A percentile compares a stretch with the other conserved stretches of the same genome.
These are phyloP conservation scores for Inonotus hispidus DNA, from an alignment of 1,284 basidiomycete species.

Conservation along the genomic window DNA sequence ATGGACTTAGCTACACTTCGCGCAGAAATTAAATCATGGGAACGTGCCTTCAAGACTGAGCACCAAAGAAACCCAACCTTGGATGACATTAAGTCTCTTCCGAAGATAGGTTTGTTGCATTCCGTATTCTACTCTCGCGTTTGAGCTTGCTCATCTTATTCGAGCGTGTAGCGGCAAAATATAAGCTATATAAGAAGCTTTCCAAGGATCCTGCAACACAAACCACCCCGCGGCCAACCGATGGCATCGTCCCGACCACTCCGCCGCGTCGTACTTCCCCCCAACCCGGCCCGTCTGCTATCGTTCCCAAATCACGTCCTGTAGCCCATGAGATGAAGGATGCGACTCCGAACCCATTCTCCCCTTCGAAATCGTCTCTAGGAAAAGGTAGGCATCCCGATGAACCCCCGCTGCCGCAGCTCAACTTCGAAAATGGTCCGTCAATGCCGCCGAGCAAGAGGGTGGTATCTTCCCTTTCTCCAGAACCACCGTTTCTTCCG, in stretches of 20 bases:
- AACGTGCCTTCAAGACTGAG: slow-evolving; percentile 60
- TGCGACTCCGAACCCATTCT: slow-evolving; percentile 67
- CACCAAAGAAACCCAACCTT: slow-evolving; percentile 65
- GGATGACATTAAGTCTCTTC: slow-evolving; percentile 70
- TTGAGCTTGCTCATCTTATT: slow-evolving; percentile 22
- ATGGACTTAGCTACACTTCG: slow-evolving; percentile 53
- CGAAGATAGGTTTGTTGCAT: slow-evolving; percentile 58
- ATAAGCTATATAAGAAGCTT: slow-evolving; percentile 77
- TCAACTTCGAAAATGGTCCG: slow-evolving; percentile 34
- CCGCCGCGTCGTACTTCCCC: slow-evolving; percentile 32
- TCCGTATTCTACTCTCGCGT: slow-evolving; percentile 15
- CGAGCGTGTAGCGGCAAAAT: slow-evolving; percentile 60
- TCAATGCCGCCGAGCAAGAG: slow-evolving; percentile 52
- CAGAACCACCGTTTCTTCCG: slow-evolving; percentile 32
- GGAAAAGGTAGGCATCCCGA: slow-evolving; percentile 23
- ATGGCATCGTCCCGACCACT: slow-evolving; percentile 27
- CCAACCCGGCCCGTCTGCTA: slow-evolving; percentile 31
- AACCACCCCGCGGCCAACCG: not conserved
- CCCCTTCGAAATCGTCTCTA: slow-evolving; percentile 57
- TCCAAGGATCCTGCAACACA: slow-evolving; percentile 40
- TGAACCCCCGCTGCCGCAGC: not conserved
- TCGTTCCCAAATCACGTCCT: slow-evolving; percentile 43
- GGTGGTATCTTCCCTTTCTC: slow-evolving; percentile 29
- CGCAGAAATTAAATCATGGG: slow-evolving; percentile 79
- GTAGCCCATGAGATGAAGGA: slow-evolving; percentile 43